phyloP scores from a whole-genome alignment of 1,284 basidiomycete species.

The Agaricales sp. region DNA sequence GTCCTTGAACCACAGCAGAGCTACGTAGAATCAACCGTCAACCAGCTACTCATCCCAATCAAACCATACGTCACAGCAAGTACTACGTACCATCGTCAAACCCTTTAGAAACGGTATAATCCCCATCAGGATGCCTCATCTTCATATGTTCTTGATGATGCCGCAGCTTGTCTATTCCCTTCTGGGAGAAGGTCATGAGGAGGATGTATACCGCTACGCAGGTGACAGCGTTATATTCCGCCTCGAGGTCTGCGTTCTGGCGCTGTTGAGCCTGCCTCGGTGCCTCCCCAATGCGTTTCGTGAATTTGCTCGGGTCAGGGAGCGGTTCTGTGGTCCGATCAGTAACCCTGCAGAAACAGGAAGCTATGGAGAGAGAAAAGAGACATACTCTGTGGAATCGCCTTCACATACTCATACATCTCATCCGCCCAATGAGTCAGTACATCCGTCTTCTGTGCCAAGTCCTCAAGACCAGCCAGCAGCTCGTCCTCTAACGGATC shows the following conservation, averaged over 20 bases:
- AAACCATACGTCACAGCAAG: constrained; percentile 3
- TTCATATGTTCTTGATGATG: constrained; percentile 65
- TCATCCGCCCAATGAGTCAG: constrained; percentile 89
- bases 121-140: constrained; percentile 66
- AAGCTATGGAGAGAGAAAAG: constrained; percentile 7
- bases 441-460: constrained; percentile 93
- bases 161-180: constrained; percentile 73
- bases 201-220: constrained; percentile 89
- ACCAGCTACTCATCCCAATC: background rate
- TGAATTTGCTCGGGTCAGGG: constrained; percentile 63
- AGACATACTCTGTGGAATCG: constrained; percentile 62
- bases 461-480: constrained; percentile 68
- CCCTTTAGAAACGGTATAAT: constrained; percentile 60
- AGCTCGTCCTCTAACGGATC: constrained; percentile 80
- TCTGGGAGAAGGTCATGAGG: constrained; percentile 86
- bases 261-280: constrained; percentile 56
- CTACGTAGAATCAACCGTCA: constrained; percentile 26
- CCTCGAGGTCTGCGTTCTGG: constrained; percentile 61
- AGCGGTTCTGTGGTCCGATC: constrained; percentile 44
- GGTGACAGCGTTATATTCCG: constrained; percentile 73
- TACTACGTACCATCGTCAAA: constrained; percentile 65
- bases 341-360: constrained; percentile 3
- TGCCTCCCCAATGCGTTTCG: constrained; percentile 59
- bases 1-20: constrained; percentile 66
- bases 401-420: constrained; percentile 78